Conservation (phyloP, 192 early-diverging fungal species). For the Backusella liffmaniae region DNA sequence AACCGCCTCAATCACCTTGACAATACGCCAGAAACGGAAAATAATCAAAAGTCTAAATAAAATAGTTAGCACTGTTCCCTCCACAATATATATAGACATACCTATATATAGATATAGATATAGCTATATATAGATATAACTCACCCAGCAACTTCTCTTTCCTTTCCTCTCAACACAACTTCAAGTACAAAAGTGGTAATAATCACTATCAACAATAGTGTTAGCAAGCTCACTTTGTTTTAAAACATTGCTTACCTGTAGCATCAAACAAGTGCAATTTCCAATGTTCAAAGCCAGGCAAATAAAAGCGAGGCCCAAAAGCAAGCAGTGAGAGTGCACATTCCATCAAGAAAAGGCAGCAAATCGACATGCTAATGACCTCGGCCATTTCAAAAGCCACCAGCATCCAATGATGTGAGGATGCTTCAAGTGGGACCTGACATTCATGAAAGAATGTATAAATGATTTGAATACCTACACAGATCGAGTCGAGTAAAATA, state of each 20-base stretch:
- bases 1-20: conserved; percentile 50
- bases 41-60: conserved; percentile 44
- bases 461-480: conserved; percentile 30
- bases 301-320: conserved; percentile 49
- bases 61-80: background rate
- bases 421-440: background rate
- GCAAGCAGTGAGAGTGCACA: conserved; percentile 41
- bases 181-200: conserved; percentile 50
- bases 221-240: no score
- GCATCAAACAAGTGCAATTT: conserved; percentile 49
- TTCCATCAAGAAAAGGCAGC: conserved; percentile 52
- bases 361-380: conserved; percentile 38
- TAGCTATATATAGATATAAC: background rate
- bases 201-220: conserved; percentile 28
- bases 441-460: conserved; percentile 38
- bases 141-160: conserved; percentile 50
- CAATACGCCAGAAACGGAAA: conserved; percentile 55
- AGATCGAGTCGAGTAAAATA: conserved; percentile 23
- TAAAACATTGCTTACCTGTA: conserved; percentile 15
- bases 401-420: background rate
- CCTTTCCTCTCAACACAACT: conserved; percentile 48
- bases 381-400: conserved; percentile 38
- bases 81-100: no score
- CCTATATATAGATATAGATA: no score
- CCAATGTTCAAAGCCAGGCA: conserved; percentile 36